Evolutionary conservation across 2,329 filamentous ascomycete species (phyloP).

Genomic region (Epichloe bromicola): DNA sequence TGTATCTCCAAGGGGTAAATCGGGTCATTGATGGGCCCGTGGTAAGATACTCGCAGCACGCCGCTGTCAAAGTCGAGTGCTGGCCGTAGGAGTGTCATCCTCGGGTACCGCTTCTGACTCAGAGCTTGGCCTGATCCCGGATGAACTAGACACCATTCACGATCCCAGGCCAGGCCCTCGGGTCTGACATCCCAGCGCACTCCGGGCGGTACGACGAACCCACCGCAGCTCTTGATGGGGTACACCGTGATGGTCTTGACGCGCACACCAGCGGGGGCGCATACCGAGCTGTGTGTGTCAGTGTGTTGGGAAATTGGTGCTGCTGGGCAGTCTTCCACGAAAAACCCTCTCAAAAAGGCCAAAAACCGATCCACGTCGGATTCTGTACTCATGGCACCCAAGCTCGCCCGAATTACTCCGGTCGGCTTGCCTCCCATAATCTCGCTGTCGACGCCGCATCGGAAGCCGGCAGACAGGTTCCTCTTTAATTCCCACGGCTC

Average conservation of each 20-base stretch:
- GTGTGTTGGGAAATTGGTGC: not conserved
- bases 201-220: slow-evolving; percentile 53
- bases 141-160: slow-evolving; percentile 93
- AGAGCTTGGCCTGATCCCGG: slow-evolving; percentile 71
- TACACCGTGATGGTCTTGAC: slow-evolving; percentile 64
- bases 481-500: slow-evolving; percentile 68
- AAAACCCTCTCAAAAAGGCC: slow-evolving; percentile 60
- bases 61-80: slow-evolving; percentile 56
- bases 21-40: slow-evolving; percentile 16
- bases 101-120: slow-evolving; percentile 78
- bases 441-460: slow-evolving; percentile 75
- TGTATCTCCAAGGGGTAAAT: slow-evolving; percentile 20
- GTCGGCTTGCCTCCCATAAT: slow-evolving; percentile 76
- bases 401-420: slow-evolving; percentile 70
- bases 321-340: slow-evolving; percentile 17
- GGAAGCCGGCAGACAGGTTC: slow-evolving; percentile 74
- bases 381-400: slow-evolving; percentile 80
- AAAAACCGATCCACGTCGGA: slow-evolving; percentile 62
- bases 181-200: slow-evolving; percentile 61
- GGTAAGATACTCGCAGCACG: slow-evolving; percentile 47
- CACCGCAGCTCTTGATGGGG: slow-evolving; percentile 89
- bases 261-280: slow-evolving; percentile 8
- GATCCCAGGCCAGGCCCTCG: slow-evolving; percentile 85
- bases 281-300: not conserved
- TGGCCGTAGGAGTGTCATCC: slow-evolving; percentile 75